A percentile compares a stretch with the other conserved stretches of the same genome.
Conservation (phyloP, 352 stramenopile species). For the Globisporangium cylindrosporum region DNA sequence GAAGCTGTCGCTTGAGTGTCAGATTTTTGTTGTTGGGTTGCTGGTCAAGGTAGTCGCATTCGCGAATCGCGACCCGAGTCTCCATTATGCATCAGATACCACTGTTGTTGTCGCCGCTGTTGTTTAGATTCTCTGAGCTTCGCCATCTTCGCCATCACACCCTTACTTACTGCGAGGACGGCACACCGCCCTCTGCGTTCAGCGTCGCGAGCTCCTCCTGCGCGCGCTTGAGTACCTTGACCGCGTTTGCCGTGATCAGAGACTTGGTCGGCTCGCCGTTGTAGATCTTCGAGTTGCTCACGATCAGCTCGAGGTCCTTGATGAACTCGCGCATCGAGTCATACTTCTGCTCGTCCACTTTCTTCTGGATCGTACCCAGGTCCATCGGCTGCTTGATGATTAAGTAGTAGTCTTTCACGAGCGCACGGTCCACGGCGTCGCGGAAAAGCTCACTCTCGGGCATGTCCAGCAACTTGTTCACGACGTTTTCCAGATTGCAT, state of each 20-base stretch:
- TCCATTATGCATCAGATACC: background rate
- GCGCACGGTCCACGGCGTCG: conserved; percentile 49
- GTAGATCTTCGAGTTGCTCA: conserved; percentile 83
- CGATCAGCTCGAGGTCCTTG: conserved; percentile 83
- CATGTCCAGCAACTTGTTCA: conserved; percentile 68
- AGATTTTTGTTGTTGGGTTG: background rate
- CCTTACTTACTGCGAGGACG: background rate
- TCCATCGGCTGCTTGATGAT: conserved; percentile 88
- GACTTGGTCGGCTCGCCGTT: conserved; percentile 70
- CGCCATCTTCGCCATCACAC: background rate
- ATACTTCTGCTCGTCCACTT: conserved; percentile 65
- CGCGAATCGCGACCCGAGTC: background rate
- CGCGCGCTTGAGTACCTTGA: conserved; percentile 69
- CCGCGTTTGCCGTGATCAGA: conserved; percentile 73
- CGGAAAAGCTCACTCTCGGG: conserved; percentile 80
- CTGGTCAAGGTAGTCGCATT: background rate
- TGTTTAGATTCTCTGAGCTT: background rate
- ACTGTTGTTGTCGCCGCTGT: background rate
- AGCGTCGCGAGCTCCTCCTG: conserved; percentile 73
- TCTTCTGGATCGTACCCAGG: conserved; percentile 59
- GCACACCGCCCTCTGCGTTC: conserved; percentile 23
- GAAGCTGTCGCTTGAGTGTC: background rate
- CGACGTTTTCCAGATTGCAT: conserved; percentile 55
- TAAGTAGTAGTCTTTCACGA: conserved; percentile 76
- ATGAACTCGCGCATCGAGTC: conserved; percentile 86